Evolutionary conservation across 139 green algal species (phyloP), one percentile per base, ranked within the genome.

Genomic region (Nannochloris sp.): DNA sequence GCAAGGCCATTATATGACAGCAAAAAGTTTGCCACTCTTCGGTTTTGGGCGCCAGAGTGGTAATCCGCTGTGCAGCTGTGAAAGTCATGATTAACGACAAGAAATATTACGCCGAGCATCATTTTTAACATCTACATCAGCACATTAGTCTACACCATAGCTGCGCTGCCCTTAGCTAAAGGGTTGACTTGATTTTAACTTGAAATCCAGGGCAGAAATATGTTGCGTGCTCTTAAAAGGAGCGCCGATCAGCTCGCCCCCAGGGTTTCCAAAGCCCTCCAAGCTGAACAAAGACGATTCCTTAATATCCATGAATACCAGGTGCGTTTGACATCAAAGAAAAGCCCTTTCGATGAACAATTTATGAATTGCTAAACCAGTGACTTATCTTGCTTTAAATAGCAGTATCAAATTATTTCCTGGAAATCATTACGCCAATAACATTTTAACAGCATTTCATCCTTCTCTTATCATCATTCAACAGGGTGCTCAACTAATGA

Each of bases 251-350:
- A 15, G 15, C 37, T 64, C 19, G 56, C 36, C 15, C 45, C 12
- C 12, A 64, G 56, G 25, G 12, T 64, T 25, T 12, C 56, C 5
- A 14, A 38, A 12, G 33, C 15, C 12, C 10, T 27, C 3, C 71
- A 79, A 42, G 47, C 68, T 15, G 67, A 86, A 53, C 84, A 87
- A 60, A 46, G 72, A 33, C 78, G 92, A 1, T 90, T 82, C 44
- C 73, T 98, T 2, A 98, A 98, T 60, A 64, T 98, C 0, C 92
- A 98, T 54, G 92, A 98, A 66, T 98, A 96, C 63, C 92, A 97
- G 86, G 89, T 85, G 54, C 15, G 62, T 42, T 25, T n/a, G n/a
- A n/a, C n/a, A n/a, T n/a, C n/a, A n/a, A n/a, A n/a, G n/a, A n/a
- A n/a, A n/a, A n/a, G n/a, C n/a, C n/a, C 34, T 15, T 51, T 12